A percentile compares a stretch with the other conserved stretches of the same genome.
Conservation (phyloP, 2,329 filamentous ascomycete species). For the Botryotinia globosa region DNA sequence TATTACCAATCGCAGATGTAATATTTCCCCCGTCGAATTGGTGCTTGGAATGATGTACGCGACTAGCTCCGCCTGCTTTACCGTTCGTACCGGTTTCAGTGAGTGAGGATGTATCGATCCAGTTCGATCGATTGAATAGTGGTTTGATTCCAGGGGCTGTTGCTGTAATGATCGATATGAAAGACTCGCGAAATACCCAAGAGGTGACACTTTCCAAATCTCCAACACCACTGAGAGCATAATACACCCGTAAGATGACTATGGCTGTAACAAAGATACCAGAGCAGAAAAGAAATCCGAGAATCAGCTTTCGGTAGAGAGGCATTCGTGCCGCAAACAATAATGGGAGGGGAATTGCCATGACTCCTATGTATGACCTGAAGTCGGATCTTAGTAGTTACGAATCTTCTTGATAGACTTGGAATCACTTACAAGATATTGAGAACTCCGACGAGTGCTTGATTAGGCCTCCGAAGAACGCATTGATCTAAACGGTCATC, state of each 20-base stretch:
- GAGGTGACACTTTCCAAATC: neutral
- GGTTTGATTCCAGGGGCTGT: neutral
- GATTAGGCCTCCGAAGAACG: neutral
- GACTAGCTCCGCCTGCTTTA: neutral
- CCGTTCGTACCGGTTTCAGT: neutral
- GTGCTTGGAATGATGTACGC: neutral
- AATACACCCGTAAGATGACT: neutral
- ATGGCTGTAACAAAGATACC: neutral
- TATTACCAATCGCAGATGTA: neutral
- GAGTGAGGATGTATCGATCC: neutral
- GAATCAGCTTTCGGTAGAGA: neutral
- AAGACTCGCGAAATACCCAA: neutral
- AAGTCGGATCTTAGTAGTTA: neutral
- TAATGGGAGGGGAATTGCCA: neutral
- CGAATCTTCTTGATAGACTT: neutral
- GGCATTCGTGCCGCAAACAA: slow-evolving; percentile 2
- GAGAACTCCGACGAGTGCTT: slow-evolving; percentile 5
- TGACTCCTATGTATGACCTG: slow-evolving; percentile 1
- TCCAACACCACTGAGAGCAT: neutral
- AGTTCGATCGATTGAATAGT: neutral
- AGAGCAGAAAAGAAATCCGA: neutral
- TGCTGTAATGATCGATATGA: neutral
- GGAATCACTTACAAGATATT: neutral
- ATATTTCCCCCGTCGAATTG: neutral
- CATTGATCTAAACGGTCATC: neutral